Conservation (phyloP, 306 rosid species). For the Mucuna pruriens region DNA sequence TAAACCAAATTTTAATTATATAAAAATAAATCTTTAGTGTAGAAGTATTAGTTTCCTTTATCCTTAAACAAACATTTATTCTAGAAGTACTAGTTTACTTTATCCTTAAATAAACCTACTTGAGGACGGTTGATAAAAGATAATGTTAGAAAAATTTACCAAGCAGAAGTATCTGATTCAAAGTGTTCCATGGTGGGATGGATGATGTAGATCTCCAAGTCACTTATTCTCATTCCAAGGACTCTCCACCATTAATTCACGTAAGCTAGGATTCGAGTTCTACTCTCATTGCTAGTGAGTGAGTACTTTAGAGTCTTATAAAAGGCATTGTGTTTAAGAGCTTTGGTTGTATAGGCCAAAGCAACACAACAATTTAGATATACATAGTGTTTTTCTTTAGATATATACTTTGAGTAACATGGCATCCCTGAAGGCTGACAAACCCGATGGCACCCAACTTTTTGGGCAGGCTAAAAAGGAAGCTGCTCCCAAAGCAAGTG, state of each 20-base stretch:
- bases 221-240: slow-evolving; percentile 32
- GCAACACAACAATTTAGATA: no score
- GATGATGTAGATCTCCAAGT: slow-evolving; percentile 4
- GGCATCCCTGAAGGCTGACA: slow-evolving; percentile 49
- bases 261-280: slow-evolving; percentile 10
- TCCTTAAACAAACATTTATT: no score
- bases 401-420: slow-evolving; percentile 21
- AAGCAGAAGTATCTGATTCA: slow-evolving; percentile 32
- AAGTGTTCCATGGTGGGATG: not conserved
- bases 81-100: not conserved
- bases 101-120: not conserved
- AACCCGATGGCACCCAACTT: slow-evolving; percentile 41
- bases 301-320: slow-evolving; percentile 24
- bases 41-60: no score
- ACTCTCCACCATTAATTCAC: slow-evolving; percentile 29
- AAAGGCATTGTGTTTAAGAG: not conserved
- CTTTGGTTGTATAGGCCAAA: not conserved
- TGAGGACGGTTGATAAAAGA: slow-evolving; percentile 11
- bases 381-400: not conserved
- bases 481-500: slow-evolving; percentile 36
- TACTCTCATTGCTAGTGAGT: not conserved
- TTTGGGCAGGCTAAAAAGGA: slow-evolving; percentile 49
- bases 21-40: no score
- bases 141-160: not conserved
- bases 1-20: no score